Evolutionary conservation across 2,329 filamentous ascomycete genomes (phyloP), one percentile per base, ranked within the genome.

Genomic region (Stachybotrys chlorohalonatus): DNA sequence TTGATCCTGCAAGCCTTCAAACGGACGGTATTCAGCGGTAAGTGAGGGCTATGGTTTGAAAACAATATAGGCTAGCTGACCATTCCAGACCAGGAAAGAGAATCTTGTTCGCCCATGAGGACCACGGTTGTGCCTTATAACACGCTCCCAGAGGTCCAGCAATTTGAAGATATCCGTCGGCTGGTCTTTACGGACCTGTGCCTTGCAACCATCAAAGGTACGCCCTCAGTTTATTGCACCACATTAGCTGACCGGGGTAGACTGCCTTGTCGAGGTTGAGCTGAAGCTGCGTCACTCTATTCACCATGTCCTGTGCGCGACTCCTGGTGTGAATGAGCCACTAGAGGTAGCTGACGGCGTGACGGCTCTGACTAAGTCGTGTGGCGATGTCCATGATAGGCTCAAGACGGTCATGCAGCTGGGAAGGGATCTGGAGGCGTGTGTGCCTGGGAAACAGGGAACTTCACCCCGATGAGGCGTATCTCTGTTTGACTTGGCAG

Each of bases 101-200:
- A 52, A 45, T 5, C 17, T 6, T 52, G 32, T 16, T 52, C 50
- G 15, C 50, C 50, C 5, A 52, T 52, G 50, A 16, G 36, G 36
- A 52, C 50, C 6, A 52, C 32, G 3, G 17, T 52, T 17, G 50
- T 52, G 8, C 31, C 50, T 6, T 52, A 52, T n/a, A 36, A 52
- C 32, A 52, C 50, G 6, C 32, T 52, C 16, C 50, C 50, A 15
- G 50, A 52, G 13, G 50, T 52, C 6, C 50, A 52, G 32, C 50
- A 52, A 24, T 52, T 52, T 15, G 50, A 52, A 32, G n/a, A 45
- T 16, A 52, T 52, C 11, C 50, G 50, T 30, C 50, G 36, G 15
- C 50, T 52, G 32, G 39, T 52, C 50, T 52, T 52, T 8, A 52
- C 36, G 16, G 50, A 52, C 50, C 17, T 32, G 6, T 52, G 50